Evolutionary conservation across 495 filamentous ascomycete species (phyloP), one percentile per base, ranked within the genome.

Genomic region (Penicillium soppii): DNA sequence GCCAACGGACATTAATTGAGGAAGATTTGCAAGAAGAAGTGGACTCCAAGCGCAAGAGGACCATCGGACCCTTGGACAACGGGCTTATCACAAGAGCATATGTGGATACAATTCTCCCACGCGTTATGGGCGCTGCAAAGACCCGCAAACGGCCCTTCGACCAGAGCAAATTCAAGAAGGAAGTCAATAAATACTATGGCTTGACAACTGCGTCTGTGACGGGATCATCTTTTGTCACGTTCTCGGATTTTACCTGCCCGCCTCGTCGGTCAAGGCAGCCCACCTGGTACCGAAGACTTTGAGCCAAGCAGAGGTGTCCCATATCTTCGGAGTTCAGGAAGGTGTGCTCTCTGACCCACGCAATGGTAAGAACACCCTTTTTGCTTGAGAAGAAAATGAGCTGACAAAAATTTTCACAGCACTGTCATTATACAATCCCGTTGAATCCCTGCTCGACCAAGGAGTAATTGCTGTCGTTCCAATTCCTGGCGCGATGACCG

Each of bases 201-300:
- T 15, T 36, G 16, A 6, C 12, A 5, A 36, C 19, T 0, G 9
- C 8, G 1, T 15, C 10, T 25, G 37, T 2, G 19, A 6, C 9
- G 7, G 10, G 10, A 1, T 13, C 5, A 10, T 33, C 39, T 15
- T 62, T 36, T 58, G 59, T 30, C 59, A 58, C 20, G 7, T 58
- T 9, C 33, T 37, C 20, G 44, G 46, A 3, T 15, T 20, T 8
- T 22, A 13, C 16, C 6, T 36, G 0, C 27, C 17, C 43, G 4
- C 25, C 10, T 25, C 21, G 1, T n/a, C 20, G 7, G 44, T 62
- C n/a, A 62, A 55, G 25, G 52, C 58, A 9, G 58, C 58, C 12
- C 58, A 58, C 40, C 4, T 62, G 1, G 54, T 62, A 4, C 58
- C 55, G 0, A 62, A 58, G 40, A 30, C 16, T 25, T 37, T 62